A percentile compares a stretch with the other conserved stretches of the same genome.
Conservation (phyloP, 495 filamentous ascomycete genomes). For the Alectoria sarmentosa region DNA sequence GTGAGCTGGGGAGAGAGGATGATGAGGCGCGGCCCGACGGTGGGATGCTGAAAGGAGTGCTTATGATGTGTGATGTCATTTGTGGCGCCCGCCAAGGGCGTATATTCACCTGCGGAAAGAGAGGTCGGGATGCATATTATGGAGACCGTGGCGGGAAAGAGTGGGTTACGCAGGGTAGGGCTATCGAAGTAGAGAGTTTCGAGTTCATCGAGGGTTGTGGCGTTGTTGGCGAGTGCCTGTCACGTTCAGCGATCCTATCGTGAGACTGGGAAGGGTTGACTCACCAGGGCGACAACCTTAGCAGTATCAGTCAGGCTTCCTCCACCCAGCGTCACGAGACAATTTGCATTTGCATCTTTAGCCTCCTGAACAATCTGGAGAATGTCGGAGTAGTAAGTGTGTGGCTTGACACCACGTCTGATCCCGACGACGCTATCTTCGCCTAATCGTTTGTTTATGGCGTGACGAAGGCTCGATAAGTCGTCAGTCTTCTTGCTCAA, state of each 20-base stretch:
- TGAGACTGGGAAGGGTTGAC: background rate
- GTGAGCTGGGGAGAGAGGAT: slow-evolving; percentile 52
- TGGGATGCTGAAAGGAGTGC: background rate
- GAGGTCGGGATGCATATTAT: slow-evolving; percentile 49
- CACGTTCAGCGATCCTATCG: too few relatives aligned
- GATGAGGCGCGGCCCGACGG: slow-evolving; percentile 44
- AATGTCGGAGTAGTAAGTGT: slow-evolving; percentile 54
- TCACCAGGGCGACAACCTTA: slow-evolving; percentile 42
- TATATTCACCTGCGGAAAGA: slow-evolving; percentile 57
- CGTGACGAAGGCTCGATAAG: too few relatives aligned
- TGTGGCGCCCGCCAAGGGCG: slow-evolving; percentile 49
- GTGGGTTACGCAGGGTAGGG: too few relatives aligned
- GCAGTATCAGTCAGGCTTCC: slow-evolving; percentile 56
- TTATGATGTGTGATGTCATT: too few relatives aligned
- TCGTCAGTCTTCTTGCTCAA: too few relatives aligned
- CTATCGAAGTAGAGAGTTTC: too few relatives aligned
- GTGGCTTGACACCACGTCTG: slow-evolving; percentile 50
- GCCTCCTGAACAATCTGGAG: slow-evolving; percentile 47
- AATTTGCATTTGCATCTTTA: slow-evolving; percentile 40
- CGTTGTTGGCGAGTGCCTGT: too few relatives aligned
- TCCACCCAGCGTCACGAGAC: slow-evolving; percentile 53
- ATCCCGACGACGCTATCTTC: slow-evolving; percentile 33
- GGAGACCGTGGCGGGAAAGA: slow-evolving; percentile 11
- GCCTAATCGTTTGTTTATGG: too few relatives aligned
- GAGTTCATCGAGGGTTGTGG: too few relatives aligned